Evolutionary conservation across 179 eudicot species (phyloP), one percentile per base, ranked within the genome.

Genomic region (Beta corolliflora): DNA sequence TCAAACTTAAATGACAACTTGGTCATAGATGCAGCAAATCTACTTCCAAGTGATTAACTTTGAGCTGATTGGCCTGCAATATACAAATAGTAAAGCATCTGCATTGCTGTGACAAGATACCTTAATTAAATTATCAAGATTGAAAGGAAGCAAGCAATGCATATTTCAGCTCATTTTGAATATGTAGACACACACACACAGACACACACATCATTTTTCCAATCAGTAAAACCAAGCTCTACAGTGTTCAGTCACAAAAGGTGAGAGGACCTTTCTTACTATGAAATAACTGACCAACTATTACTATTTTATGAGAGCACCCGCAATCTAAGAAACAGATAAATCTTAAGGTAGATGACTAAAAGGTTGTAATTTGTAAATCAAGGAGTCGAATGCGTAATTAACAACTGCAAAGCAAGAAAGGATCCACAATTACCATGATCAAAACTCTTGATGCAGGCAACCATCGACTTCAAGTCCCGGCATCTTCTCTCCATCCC

Each of bases 371-470:
- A 36, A 73, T 3, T 44, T 12, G 19, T 9, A 58, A n/a, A 25
- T 44, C 5, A 25, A 63, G 71, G 14, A 81, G 70, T 36, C 78
- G 53, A 81, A 54, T 29, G 48, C 41, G 65, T 66, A 70, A 74
- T 15, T 50, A 78, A 58, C 16, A 36, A 21, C 72, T 18, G 64
- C 9, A 5, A 53, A 77, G n/a, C 25, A 81, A 41, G 71, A 60
- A 83, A 44, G 72, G 52, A 54, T 70, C 10, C 80, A 72, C 52
- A 69, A 54, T 85, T 85, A 89, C 97, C 92, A 79, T 75, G 75
- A 60, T 88, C 89, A 55, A 81, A 79, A 76, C 82, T 77, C 83
- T 88, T 80, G 67, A 90, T 74, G 84, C 97, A 93, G 77, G 92
- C 97, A 68, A 77, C 64, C 91, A 93, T 83, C 41, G 79, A 80